A percentile compares a stretch with the other conserved stretches of the same genome.
Conservation (phyloP, 331 rosid genomes). For the Quercus phellos region DNA sequence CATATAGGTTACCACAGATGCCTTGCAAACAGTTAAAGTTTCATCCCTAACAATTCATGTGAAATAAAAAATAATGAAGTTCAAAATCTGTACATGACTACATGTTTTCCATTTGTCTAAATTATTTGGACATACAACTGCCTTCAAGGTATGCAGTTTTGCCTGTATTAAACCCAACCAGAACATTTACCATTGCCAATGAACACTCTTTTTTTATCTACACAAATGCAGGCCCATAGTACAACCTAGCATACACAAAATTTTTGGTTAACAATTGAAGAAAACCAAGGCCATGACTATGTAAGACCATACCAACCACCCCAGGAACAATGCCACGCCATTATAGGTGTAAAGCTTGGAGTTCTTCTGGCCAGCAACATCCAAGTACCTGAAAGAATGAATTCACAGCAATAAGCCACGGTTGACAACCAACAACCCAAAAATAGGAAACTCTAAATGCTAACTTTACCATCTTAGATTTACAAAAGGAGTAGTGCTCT, state of each 20-base stretch:
- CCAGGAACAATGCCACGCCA: slow-evolving; percentile 78
- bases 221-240: neutral
- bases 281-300: slow-evolving; percentile 28
- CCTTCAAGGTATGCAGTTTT: neutral
- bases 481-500: slow-evolving; percentile 85
- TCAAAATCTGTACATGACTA: too few species aligned
- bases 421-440: slow-evolving; percentile 11
- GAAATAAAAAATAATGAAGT: neutral
- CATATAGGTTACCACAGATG: too few species aligned
- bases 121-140: neutral
- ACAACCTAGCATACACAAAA: slow-evolving; percentile 1
- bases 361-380: slow-evolving; percentile 61
- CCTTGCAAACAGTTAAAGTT: too few species aligned
- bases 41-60: neutral
- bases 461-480: slow-evolving; percentile 79
- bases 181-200: neutral
- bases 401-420: slow-evolving; percentile 17
- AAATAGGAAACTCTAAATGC: slow-evolving; percentile 8
- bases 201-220: neutral
- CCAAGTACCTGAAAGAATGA: slow-evolving; percentile 67
- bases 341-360: slow-evolving; percentile 57
- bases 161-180: neutral
- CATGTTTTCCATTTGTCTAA: neutral
- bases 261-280: slow-evolving; percentile 1
- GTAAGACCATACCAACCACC: slow-evolving; percentile 84